Percentiles rank a stretch among this genome's conserved stretches.
Evolutionary conservation across 2,329 filamentous ascomycete genomes (phyloP).

Genomic region (Diaporthe vexans): DNA sequence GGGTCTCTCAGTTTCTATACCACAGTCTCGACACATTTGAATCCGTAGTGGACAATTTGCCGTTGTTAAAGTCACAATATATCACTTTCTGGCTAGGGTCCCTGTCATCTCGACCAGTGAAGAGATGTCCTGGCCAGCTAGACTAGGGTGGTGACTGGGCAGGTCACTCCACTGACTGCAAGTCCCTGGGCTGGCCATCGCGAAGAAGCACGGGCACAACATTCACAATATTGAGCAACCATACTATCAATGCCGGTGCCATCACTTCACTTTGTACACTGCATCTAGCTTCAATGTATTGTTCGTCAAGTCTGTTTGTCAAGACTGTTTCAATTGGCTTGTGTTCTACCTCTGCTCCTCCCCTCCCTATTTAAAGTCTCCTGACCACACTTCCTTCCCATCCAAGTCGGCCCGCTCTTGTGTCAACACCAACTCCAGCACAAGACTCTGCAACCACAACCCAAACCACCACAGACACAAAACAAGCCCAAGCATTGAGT

Average conservation of each 20-base stretch:
- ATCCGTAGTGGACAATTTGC: background rate
- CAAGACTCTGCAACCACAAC: background rate
- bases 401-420: background rate
- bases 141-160: background rate
- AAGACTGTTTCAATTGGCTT: background rate
- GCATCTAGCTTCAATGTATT: background rate
- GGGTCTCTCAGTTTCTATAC: background rate
- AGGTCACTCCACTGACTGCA: no score
- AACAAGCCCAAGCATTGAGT: no score
- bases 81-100: background rate
- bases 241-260: background rate
- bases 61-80: background rate
- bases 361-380: background rate
- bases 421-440: conserved; percentile 11
- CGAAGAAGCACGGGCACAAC: background rate
- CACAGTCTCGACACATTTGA: background rate
- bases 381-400: conserved; percentile 17
- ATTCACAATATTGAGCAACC: background rate
- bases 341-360: no score
- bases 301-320: background rate
- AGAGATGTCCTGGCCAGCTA: background rate
- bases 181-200: background rate
- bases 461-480: background rate
- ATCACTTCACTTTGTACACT: background rate
- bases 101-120: conserved; percentile 6